Conservation (phyloP, 805 yeast genomes). For the Candida schatavii region DNA sequence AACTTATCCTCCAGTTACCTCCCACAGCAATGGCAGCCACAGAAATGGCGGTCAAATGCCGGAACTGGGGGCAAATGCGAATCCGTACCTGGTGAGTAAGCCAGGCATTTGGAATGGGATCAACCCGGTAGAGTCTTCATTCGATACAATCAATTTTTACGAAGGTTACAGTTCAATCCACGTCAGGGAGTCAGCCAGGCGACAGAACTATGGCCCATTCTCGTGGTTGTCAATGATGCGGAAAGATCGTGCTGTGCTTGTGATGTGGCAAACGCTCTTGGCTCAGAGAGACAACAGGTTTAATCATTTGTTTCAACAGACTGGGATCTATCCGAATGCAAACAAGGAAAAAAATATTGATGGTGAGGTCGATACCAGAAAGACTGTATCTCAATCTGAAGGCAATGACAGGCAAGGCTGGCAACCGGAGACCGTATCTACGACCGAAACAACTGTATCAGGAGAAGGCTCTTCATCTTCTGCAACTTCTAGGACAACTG, state of each 20-base stretch:
- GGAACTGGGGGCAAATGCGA: not conserved
- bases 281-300: not conserved
- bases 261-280: conserved; percentile 3
- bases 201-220: conserved; percentile 51
- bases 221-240: conserved; percentile 47
- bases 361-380: not conserved
- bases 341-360: not conserved
- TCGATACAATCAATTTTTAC: conserved; percentile 41
- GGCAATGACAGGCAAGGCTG: not conserved
- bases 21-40: not conserved
- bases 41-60: not conserved
- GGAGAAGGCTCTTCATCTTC: no score
- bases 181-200: conserved; percentile 33
- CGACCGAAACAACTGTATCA: no score
- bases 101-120: conserved; percentile 13
- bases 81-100: no score
- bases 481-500: no score
- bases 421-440: no score
- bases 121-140: conserved; percentile 20
- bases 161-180: conserved; percentile 43
- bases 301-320: not conserved
- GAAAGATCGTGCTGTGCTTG: conserved; percentile 38
- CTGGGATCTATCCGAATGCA: not conserved
- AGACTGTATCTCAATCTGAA: not conserved
- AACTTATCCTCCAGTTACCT: not conserved